Base-by-base conservation (phyloP, 116 monocot species). In the Zostera marina region DNA sequence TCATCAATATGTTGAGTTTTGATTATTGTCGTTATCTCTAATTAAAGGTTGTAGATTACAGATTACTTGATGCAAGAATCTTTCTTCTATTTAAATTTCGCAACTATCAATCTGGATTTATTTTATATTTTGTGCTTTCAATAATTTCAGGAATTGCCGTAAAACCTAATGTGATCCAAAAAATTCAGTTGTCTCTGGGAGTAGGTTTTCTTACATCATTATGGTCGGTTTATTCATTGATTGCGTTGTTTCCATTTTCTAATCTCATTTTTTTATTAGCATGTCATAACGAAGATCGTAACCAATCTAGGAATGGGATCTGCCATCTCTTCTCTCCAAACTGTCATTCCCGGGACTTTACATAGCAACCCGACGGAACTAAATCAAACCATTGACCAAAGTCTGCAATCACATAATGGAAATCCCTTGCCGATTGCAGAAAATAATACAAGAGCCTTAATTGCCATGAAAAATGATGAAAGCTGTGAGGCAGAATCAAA, bases 91-190 rank as follows among this genome's bases (percentile, higher is more conserved):
- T 32, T 32, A 32, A 32, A 32, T 5, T 32, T 5, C 32, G 0
- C 5, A 11, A 11, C 45, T 45, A 2, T 45, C 45, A 45, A 45
- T 45, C 45, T 11, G 12, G 12, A 45, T 10, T 45, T 11, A 11
- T 45, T 45, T 49, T 5, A 5, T 17, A 15, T 49, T 16, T 49
- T 49, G n/a, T 16, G 13, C 6, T 49, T 17, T 26, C 14, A 5
- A 56, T 24, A 7, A 56, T 62, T 11, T 19, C 73, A 92, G 87
- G 92, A 51, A 39, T 87, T 70, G 78, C 70, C 19, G 12, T 70
- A 54, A 63, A 63, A 61, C 62, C 63, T 56, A 39, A 47, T 49
- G 69, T 19, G 11, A 41, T 60, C 39, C 69, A 69, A 19, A 44
- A 16, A 19, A 14, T 69, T 21, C 78, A 78, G 21, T 60, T 65